These are phyloP conservation scores for Fraxinus platypoda DNA, from an alignment of 305 asterid genomes.

Conservation along the genomic window DNA sequence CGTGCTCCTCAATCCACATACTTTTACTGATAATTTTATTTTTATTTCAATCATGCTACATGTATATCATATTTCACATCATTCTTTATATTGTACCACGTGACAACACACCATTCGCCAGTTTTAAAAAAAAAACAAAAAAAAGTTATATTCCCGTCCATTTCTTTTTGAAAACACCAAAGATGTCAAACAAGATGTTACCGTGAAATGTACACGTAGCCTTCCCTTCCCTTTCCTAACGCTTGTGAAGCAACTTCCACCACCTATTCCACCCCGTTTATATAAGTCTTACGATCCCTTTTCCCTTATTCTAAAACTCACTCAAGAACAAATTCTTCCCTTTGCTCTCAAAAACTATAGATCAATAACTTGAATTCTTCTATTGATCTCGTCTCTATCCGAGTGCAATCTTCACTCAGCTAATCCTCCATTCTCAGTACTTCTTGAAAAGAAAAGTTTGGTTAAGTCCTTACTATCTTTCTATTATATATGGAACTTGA, in stretches of 20 bases:
- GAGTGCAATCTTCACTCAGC: not conserved
- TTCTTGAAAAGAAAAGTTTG: not conserved
- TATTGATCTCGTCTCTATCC: not conserved
- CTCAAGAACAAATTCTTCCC: not conserved
- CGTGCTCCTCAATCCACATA: not conserved
- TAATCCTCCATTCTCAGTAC: not conserved
- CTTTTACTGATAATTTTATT: not conserved
- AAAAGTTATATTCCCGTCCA: no score
- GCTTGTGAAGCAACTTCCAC: conserved; percentile 22
- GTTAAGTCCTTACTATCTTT: not conserved
- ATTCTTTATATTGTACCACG: no score
- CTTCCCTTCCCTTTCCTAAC: conserved; percentile 12
- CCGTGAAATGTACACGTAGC: no score
- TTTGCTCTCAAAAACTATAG: not conserved
- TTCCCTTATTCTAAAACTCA: not conserved
- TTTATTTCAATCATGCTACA: not conserved
- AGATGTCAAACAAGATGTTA: no score
- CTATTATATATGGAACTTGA: conserved; percentile 36
- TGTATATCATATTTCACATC: not conserved
- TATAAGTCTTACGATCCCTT: not conserved
- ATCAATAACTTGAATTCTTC: not conserved
- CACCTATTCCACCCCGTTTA: not conserved
- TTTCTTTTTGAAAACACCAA: no score
- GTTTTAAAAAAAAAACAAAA: no score
- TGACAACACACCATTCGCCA: no score